A percentile compares a stretch with the other conserved stretches of the same genome.
These are phyloP conservation scores for Cutaneotrichosporon cutaneum DNA, from an alignment of 1,284 basidiomycete genomes.

Conservation along the genomic window DNA sequence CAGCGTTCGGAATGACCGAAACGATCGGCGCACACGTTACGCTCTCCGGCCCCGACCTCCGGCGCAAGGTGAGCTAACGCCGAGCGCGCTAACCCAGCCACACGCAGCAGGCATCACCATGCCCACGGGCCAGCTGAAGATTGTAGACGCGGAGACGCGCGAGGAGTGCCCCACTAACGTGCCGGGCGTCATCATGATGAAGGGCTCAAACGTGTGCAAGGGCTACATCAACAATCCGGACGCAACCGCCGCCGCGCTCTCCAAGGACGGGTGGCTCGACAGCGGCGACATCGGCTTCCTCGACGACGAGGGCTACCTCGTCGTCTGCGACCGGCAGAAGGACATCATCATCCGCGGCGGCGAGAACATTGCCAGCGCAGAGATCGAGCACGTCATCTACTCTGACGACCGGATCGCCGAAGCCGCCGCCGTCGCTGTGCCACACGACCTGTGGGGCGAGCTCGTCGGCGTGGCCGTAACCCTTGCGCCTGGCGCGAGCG, in stretches of 20 bases:
- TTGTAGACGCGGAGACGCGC: constrained; percentile 37
- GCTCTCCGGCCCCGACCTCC: constrained; percentile 35
- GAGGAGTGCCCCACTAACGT: constrained; percentile 27
- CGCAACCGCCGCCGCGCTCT: constrained; percentile 36
- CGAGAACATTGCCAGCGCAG: constrained; percentile 45
- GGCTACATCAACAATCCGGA: constrained; percentile 40
- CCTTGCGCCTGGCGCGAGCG: constrained; percentile 25
- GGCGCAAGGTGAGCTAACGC: not conserved
- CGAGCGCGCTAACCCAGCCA: constrained; percentile 28
- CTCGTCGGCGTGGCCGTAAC: constrained; percentile 40
- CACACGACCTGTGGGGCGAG: constrained; percentile 41
- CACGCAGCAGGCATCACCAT: not conserved
- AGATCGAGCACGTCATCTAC: constrained; percentile 46
- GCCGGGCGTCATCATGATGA: constrained; percentile 36
- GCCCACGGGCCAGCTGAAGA: constrained; percentile 23
- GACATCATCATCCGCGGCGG: constrained; percentile 52
- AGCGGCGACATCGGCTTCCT: constrained; percentile 43
- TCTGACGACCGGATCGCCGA: constrained; percentile 37
- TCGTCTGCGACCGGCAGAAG: constrained; percentile 40
- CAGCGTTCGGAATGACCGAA: constrained; percentile 49
- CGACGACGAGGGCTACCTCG: constrained; percentile 42
- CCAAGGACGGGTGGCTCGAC: constrained; percentile 47
- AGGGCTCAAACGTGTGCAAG: constrained; percentile 46
- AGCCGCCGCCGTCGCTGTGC: constrained; percentile 42
- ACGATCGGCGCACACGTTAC: constrained; percentile 45